Percentiles rank a stretch among this genome's conserved stretches.
Conservation (phyloP, 441 rosid genomes). For the Populus trichocarpa region DNA sequence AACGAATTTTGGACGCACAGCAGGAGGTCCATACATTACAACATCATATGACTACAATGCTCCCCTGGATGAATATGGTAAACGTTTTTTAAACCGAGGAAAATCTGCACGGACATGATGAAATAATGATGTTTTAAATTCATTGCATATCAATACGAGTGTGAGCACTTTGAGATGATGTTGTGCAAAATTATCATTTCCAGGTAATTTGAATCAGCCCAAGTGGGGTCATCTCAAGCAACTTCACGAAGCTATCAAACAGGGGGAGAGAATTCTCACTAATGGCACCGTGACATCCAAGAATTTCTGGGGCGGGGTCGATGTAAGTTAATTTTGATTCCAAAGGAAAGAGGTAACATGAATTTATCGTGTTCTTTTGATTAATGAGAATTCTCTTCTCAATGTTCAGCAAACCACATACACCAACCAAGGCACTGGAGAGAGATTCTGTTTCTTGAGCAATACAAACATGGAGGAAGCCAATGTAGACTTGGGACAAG, state of each 20-base stretch:
- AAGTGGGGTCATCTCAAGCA: background rate
- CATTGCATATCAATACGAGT: too few relatives aligned
- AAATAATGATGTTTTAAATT: background rate
- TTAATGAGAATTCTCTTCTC: background rate
- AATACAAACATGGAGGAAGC: slow-evolving; percentile 21
- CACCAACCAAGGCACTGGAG: background rate
- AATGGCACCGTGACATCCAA: background rate
- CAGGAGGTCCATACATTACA: slow-evolving; percentile 68
- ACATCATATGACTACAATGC: slow-evolving; percentile 67
- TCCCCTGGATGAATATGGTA: slow-evolving; percentile 69
- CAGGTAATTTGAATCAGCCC: slow-evolving; percentile 2
- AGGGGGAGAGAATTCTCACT: background rate
- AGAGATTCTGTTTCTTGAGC: background rate
- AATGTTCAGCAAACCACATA: background rate
- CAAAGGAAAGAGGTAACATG: too few relatives aligned
- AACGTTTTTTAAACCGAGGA: background rate
- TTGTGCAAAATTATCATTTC: background rate
- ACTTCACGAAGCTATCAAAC: background rate
- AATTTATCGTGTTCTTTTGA: background rate
- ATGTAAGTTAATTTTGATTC: background rate
- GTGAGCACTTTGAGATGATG: background rate
- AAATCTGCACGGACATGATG: too few relatives aligned
- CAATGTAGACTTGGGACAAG: slow-evolving; percentile 43
- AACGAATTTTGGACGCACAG: slow-evolving; percentile 60
- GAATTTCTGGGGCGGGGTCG: background rate